These are phyloP conservation scores for Prunus dulcis DNA, from an alignment of 306 rosid genomes.

Conservation along the genomic window DNA sequence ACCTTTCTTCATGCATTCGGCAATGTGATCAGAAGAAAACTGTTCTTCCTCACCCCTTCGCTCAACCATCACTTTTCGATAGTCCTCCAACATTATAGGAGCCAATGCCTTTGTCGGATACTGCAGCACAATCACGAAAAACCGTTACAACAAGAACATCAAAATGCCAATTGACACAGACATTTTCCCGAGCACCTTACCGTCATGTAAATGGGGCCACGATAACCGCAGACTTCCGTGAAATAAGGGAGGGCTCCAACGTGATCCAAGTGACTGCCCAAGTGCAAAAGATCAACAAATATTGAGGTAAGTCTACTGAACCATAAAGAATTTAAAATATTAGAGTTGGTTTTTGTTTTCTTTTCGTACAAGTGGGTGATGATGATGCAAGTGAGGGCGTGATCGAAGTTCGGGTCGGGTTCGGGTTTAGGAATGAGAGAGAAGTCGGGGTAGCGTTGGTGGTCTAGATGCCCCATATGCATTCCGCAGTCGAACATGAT, in stretches of 20 bases:
- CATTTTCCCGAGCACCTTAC: slow-evolving; percentile 59
- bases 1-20: slow-evolving; percentile 88
- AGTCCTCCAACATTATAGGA: slow-evolving; percentile 90
- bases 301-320: not conserved
- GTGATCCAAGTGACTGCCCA: slow-evolving; percentile 78
- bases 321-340: not conserved
- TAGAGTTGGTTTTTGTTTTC: not conserved
- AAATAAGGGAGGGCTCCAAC: slow-evolving; percentile 84
- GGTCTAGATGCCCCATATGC: slow-evolving; percentile 75
- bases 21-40: slow-evolving; percentile 65
- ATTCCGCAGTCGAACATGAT: slow-evolving; percentile 97
- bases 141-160: not conserved
- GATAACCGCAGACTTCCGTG: slow-evolving; percentile 85
- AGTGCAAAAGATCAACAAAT: slow-evolving; percentile 12
- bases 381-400: slow-evolving; percentile 63
- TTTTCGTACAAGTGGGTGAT: slow-evolving; percentile 76
- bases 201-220: slow-evolving; percentile 93
- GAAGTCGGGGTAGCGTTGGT: slow-evolving; percentile 79
- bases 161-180: not conserved
- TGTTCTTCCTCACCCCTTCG: slow-evolving; percentile 89
- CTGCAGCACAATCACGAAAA: slow-evolving; percentile 37
- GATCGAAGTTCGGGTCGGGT: slow-evolving; percentile 29
- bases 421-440: slow-evolving; percentile 42
- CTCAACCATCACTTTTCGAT: slow-evolving; percentile 83
- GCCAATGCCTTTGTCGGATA: slow-evolving; percentile 93